Evolutionary conservation across 805 yeast genomes (phyloP).

Genomic region (Saturnispora quitensis): DNA sequence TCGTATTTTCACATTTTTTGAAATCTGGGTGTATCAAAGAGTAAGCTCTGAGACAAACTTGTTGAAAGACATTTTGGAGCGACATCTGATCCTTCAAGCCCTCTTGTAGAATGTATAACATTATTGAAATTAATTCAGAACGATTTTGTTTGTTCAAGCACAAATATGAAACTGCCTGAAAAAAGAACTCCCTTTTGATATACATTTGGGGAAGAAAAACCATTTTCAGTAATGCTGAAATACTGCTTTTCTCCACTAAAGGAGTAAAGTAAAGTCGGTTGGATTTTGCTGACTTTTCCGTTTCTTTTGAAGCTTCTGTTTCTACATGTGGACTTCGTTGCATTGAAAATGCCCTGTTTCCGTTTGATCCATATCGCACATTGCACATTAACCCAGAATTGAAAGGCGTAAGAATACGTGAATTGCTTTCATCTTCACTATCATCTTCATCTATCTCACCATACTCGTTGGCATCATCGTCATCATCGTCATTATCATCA

Average conservation of each 20-base stretch:
- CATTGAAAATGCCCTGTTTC: slow-evolving; percentile 2
- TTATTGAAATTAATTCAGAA: slow-evolving; percentile 58
- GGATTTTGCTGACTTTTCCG: slow-evolving; percentile 20
- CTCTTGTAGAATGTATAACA: slow-evolving; percentile 65
- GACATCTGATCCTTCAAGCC: slow-evolving; percentile 56
- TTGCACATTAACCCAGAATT: neutral
- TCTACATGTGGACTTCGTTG: slow-evolving; percentile 4
- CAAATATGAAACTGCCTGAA: slow-evolving; percentile 54
- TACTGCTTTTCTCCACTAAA: slow-evolving; percentile 65
- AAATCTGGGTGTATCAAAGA: neutral
- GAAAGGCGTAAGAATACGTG: neutral
- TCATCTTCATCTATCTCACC: slow-evolving; percentile 14
- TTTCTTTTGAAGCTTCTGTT: neutral
- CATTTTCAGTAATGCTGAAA: slow-evolving; percentile 61
- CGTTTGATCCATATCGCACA: neutral
- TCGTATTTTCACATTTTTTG: neutral
- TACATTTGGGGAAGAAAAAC: slow-evolving; percentile 66
- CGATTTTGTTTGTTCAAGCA: slow-evolving; percentile 75
- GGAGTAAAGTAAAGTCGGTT: slow-evolving; percentile 46
- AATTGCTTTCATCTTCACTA: slow-evolving; percentile 19
- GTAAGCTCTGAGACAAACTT: slow-evolving; percentile 44
- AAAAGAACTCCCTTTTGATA: slow-evolving; percentile 51
- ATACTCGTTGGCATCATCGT: slow-evolving; percentile 1
- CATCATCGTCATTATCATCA: slow-evolving; percentile 18
- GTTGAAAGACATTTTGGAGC: slow-evolving; percentile 52